These are phyloP conservation scores for Coemansia sp. DNA, from an alignment of 192 early-diverging fungal species.

Conservation along the genomic window DNA sequence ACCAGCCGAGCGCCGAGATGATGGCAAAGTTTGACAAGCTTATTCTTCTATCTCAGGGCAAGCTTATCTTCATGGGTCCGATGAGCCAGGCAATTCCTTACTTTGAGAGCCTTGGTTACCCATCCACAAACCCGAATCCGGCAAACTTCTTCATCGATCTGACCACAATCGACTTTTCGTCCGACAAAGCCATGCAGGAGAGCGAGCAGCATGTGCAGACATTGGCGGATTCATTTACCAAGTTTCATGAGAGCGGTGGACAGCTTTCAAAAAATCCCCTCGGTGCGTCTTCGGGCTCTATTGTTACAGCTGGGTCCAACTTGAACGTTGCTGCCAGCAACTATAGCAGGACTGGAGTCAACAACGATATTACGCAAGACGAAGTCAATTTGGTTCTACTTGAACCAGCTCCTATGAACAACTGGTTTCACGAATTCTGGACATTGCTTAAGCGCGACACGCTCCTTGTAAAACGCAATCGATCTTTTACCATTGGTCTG, in stretches of 20 bases:
- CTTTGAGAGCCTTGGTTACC: conserved; percentile 72
- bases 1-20: no score
- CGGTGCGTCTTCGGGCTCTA: conserved; percentile 22
- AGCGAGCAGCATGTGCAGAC: conserved; percentile 30
- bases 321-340: neutral
- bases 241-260: conserved; percentile 18
- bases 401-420: conserved; percentile 17
- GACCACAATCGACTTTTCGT: conserved; percentile 43
- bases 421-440: conserved; percentile 31
- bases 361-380: conserved; percentile 7
- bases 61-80: conserved; percentile 79
- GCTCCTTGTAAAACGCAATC: conserved; percentile 27
- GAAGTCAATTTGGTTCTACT: conserved; percentile 11
- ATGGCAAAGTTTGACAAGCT: conserved; percentile 85
- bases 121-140: conserved; percentile 86
- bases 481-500: conserved; percentile 31
- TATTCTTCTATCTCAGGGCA: conserved; percentile 76
- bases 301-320: conserved; percentile 3
- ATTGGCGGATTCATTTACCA: conserved; percentile 30
- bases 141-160: conserved; percentile 72
- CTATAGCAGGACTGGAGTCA: neutral
- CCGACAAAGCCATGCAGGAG: conserved; percentile 27
- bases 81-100: conserved; percentile 59
- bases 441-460: conserved; percentile 34
- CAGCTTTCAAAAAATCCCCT: conserved; percentile 37